Evolutionary conservation across 129 eudicot genomes (phyloP), one percentile per base, ranked within the genome.

Genomic region (Centrapalus pauciflorus): DNA sequence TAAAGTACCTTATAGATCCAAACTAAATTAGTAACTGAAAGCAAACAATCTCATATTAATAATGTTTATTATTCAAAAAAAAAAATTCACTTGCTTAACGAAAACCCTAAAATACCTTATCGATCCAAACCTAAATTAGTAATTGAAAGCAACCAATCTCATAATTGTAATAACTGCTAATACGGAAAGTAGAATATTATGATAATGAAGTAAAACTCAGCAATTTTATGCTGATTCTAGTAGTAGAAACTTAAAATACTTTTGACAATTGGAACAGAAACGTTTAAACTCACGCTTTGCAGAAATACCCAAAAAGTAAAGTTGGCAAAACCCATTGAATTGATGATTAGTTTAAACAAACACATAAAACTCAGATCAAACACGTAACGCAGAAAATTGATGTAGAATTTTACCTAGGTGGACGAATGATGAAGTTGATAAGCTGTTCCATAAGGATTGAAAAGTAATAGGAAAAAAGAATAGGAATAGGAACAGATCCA

Each of bases 361-460:
- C 11, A 40, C 3, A 40, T 8, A 40, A 13, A 7, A 40, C 2
- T 12, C 20, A 54, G 20, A 46, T 46, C 52, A 46, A 46, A 51
- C 3, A 11, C 4, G 28, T 26, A 29, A 17, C 13, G 33, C 23
- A 27, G 21, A 13, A 14, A 64, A 4, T 17, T 29, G 32, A 19
- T 34, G 28, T 75, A 38, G n/a, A n/a, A n/a, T n/a, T 9, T 33
- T 79, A 86, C 98, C 98, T 88, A 58, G 98, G 98, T 13, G 98
- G 98, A 54, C 98, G 87, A 66, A 92, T 92, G 70, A 92, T 96
- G 35, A 88, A 92, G 75, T 88, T 88, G 80, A 92, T 83, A 63
- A 92, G 88, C 60, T 85, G 98, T 58, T 92, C 96, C n/a, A n/a
- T n/a, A n/a, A n/a, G n/a, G n/a, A n/a, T n/a, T n/a, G n/a, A n/a